Base-by-base conservation (phyloP, 331 rosid species). In the Acacia pycnantha region DNA sequence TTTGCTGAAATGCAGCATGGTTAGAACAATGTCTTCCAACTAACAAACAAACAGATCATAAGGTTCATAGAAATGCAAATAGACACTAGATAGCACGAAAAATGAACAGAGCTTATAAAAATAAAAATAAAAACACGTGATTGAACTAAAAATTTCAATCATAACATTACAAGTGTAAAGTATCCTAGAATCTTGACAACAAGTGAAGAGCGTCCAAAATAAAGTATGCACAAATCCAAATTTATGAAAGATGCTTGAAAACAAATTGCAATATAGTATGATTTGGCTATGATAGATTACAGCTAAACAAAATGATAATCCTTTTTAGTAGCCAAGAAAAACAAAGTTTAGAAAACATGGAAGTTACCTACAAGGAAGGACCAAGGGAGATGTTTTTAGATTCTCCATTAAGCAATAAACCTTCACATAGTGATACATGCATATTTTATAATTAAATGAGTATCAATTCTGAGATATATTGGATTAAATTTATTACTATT, bases 301-400 rank as follows among this genome's bases (percentile, higher is more conserved):
- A 71, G 62, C 68, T 61, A n/a, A 41, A 44, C n/a, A 22, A 51
- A 46, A 53, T 72, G 58, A 44, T 29, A 80, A 71, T 70, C 56
- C 77, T 70, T 74, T 78, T 69, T 21, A 35, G 79, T 24, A 68
- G 46, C 24, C 70, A 73, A 73, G 40, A 83, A 27, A 67, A 66
- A 54, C 53, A 71, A 73, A 70, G 66, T 46, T 44, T 82, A 70
- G 41, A 53, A 44, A 26, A 53, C 26, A 65, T 77, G 76, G 70
- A 83, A 85, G 47, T 50, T 88, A 95, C 98, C 96, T 95, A 98
- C 74, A 84, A 80, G 31, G 89, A 87, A 85, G 98, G 94, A 71
- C 90, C 98, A 27, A 93, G 89, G 40, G 93, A 77, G 73, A 85
- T 76, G 83, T 87, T 84, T 59, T 74, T 87, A 35, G 88, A 78